Evolutionary conservation across 257 asterid species (phyloP).

Genomic region (Cynanchum wilfordii): DNA sequence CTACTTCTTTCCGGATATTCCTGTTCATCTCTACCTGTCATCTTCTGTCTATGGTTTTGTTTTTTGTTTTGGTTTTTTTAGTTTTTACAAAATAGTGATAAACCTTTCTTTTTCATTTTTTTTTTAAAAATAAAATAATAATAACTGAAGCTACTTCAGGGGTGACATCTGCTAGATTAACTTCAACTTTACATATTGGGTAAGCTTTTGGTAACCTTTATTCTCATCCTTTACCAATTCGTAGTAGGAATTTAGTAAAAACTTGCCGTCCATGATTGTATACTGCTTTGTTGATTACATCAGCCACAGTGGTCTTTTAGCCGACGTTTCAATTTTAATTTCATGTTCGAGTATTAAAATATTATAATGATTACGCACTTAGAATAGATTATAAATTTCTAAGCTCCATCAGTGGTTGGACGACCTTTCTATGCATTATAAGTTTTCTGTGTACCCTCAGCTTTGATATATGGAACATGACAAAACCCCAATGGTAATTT

Average conservation of each 20-base stretch:
- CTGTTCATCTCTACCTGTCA: not conserved
- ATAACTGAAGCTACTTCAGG: not conserved
- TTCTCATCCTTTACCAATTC: not conserved
- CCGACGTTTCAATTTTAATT: conserved; percentile 10
- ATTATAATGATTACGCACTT: not conserved
- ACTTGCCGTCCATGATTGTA: conserved; percentile 15
- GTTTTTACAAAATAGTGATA: not conserved
- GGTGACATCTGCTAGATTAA: not conserved
- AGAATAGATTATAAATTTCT: not conserved
- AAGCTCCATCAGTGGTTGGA: not conserved
- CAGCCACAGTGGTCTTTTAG: conserved; percentile 8
- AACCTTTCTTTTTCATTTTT: not conserved
- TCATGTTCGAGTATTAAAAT: not conserved
- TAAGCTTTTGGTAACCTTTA: not conserved
- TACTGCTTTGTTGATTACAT: conserved; percentile 3
- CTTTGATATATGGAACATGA: not conserved
- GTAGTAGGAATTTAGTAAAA: not conserved
- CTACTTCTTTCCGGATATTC: not conserved
- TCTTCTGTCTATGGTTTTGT: not conserved
- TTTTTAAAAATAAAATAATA: not conserved
- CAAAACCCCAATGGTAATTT: not conserved
- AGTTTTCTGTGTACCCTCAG: not conserved
- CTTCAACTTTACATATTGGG: not conserved
- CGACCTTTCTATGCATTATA: not conserved
- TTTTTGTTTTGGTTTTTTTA: not conserved